Evolutionary conservation across 495 filamentous ascomycete genomes (phyloP).

Genomic region (Aspergillus hancockii): DNA sequence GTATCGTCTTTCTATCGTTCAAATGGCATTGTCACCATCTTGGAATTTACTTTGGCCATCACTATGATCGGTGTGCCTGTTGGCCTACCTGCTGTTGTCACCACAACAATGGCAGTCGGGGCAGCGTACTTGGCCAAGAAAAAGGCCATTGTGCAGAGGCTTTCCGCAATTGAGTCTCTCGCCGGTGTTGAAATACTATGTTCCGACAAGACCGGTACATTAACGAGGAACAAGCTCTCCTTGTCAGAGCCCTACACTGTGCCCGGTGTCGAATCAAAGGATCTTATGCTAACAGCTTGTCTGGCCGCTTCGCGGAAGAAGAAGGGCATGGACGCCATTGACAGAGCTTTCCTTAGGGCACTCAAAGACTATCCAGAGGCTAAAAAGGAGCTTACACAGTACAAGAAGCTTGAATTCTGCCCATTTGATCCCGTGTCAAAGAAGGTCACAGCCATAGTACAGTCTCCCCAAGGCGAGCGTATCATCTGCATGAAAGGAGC

Average conservation of each 20-base stretch:
- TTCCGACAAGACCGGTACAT: constrained; percentile 87
- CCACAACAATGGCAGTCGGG: constrained; percentile 95
- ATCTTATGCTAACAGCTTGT: constrained; percentile 89
- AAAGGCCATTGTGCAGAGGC: constrained; percentile 91
- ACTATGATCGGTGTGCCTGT: constrained; percentile 93
- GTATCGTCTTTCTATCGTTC: constrained; percentile 84
- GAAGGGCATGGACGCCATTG: constrained; percentile 93
- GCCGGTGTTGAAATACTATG: constrained; percentile 94
- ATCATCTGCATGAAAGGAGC: constrained; percentile 91
- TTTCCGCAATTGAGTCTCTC: constrained; percentile 90
- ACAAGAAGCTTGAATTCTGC: constrained; percentile 76
- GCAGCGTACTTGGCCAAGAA: constrained; percentile 88
- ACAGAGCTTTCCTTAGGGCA: constrained; percentile 88
- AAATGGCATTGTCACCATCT: constrained; percentile 69
- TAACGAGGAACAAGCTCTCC: constrained; percentile 91
- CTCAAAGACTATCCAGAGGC: constrained; percentile 76
- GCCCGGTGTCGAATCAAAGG: constrained; percentile 73
- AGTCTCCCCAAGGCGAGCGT: constrained; percentile 76
- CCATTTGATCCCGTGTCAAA: constrained; percentile 95
- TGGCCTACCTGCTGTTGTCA: constrained; percentile 92
- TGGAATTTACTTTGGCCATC: constrained; percentile 81
- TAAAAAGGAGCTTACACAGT: constrained; percentile 72
- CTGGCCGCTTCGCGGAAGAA: constrained; percentile 90
- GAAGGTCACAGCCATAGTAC: constrained; percentile 82
- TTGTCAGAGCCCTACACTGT: constrained; percentile 83